Conservation (phyloP, 176 grass and related monocot species). For the Zoysia pacifica region DNA sequence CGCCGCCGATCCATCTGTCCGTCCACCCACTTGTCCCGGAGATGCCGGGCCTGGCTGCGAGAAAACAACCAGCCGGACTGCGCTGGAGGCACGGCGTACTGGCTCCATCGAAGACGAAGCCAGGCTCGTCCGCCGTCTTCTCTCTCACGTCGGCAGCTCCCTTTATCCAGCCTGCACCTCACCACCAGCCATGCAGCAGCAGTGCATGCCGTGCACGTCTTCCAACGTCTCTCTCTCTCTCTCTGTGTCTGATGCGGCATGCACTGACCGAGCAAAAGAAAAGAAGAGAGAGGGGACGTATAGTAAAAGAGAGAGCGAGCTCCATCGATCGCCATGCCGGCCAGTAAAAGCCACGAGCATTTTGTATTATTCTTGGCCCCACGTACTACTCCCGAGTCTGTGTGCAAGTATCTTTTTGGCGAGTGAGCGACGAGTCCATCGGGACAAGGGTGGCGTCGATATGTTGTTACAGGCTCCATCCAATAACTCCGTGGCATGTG, state of each 20-base stretch:
- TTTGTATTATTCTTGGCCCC: too few species aligned
- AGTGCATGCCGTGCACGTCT: constrained; percentile 1
- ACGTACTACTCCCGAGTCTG: too few species aligned
- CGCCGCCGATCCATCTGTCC: too few species aligned
- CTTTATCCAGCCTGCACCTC: background rate
- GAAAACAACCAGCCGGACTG: constrained; percentile 3
- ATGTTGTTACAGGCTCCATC: too few species aligned
- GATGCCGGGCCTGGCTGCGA: constrained; percentile 10
- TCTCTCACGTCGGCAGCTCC: too few species aligned
- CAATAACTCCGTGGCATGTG: too few species aligned
- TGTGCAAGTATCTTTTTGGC: too few species aligned
- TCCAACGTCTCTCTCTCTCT: background rate
- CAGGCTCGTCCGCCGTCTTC: too few species aligned
- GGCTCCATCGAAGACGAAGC: background rate
- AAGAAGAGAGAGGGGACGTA: background rate
- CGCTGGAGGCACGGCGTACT: background rate
- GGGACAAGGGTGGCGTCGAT: too few species aligned
- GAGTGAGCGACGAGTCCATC: too few species aligned
- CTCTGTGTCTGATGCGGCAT: background rate
- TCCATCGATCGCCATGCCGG: too few species aligned
- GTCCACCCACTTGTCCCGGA: background rate
- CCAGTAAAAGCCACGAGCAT: too few species aligned
- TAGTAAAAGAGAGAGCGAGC: background rate
- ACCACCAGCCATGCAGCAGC: background rate
- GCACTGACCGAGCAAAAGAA: constrained; percentile 21